Conservation (phyloP, 148 eudicot species). For the Nyssa sinensis region DNA sequence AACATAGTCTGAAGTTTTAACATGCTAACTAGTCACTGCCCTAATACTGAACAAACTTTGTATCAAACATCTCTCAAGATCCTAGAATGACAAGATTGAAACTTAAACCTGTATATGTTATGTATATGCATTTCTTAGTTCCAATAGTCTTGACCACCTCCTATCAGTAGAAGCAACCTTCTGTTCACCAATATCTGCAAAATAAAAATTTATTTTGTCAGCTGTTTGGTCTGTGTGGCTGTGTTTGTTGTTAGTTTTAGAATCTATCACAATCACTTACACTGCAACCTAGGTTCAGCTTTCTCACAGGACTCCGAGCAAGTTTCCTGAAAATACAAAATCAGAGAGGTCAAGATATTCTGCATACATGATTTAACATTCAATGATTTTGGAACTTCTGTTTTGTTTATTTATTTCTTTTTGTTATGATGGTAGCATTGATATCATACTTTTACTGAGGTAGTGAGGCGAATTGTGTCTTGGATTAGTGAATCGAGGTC, state of each 20-base stretch:
- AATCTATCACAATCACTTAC: slow-evolving; percentile 40
- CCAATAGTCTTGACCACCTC: slow-evolving; percentile 68
- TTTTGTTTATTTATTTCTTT: no score
- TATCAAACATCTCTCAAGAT: no score
- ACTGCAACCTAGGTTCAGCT: slow-evolving; percentile 49
- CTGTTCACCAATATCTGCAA: slow-evolving; percentile 61
- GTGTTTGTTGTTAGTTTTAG: not conserved
- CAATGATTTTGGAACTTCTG: no score
- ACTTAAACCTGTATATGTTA: no score
- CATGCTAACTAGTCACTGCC: no score
- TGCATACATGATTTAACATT: no score
- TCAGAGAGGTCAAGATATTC: not conserved
- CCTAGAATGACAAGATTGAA: no score
- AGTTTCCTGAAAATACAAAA: slow-evolving; percentile 55
- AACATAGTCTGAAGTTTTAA: no score
- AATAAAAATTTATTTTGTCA: not conserved
- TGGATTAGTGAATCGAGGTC: slow-evolving; percentile 72
- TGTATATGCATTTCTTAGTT: slow-evolving; percentile 34
- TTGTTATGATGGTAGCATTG: no score
- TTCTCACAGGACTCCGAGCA: slow-evolving; percentile 80
- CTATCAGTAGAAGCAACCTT: slow-evolving; percentile 51
- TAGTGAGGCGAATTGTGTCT: slow-evolving; percentile 74
- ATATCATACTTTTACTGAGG: slow-evolving; percentile 53
- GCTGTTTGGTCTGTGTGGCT: not conserved
- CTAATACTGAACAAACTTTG: no score